phyloP scores from a whole-genome alignment of 495 filamentous ascomycete species.

The Annulohypoxylon bovei region DNA sequence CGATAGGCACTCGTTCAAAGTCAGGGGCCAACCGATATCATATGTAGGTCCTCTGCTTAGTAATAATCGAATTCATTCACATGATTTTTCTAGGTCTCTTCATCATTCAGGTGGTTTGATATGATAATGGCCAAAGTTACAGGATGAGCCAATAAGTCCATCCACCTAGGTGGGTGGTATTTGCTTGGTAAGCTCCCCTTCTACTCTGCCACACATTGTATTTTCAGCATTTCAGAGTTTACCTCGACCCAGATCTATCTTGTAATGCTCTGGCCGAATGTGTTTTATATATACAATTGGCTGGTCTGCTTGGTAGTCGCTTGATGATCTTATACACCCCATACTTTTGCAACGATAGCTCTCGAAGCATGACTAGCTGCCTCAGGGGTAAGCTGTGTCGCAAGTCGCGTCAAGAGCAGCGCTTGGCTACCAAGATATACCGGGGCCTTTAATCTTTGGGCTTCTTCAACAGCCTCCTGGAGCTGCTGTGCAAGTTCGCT shows the following conservation, averaged over 20 bases:
- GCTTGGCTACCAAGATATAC: slow-evolving; percentile 54
- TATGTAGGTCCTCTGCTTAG: slow-evolving; percentile 20
- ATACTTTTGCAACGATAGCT: slow-evolving; percentile 50
- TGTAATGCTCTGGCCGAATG: too few relatives aligned
- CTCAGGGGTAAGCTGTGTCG: slow-evolving; percentile 28
- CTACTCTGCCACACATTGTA: background rate
- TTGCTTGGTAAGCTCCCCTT: background rate
- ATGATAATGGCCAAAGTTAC: background rate
- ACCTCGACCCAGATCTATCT: background rate
- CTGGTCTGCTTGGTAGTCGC: background rate
- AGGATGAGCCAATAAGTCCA: background rate
- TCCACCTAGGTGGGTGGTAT: background rate
- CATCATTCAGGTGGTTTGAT: background rate
- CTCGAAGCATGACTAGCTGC: slow-evolving; percentile 38
- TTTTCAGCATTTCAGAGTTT: background rate
- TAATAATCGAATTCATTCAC: slow-evolving; percentile 16
- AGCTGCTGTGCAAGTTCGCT: slow-evolving; percentile 60
- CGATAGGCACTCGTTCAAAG: slow-evolving; percentile 1
- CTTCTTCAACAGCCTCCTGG: slow-evolving; percentile 61
- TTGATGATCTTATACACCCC: slow-evolving; percentile 37
- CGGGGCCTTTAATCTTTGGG: slow-evolving; percentile 55
- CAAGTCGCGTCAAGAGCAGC: slow-evolving; percentile 49
- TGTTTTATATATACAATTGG: background rate
- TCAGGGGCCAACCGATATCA: slow-evolving; percentile 21
- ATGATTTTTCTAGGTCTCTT: slow-evolving; percentile 1